Conservation (phyloP, 768 basidiomycete species). For the Lyophyllum atratum region DNA sequence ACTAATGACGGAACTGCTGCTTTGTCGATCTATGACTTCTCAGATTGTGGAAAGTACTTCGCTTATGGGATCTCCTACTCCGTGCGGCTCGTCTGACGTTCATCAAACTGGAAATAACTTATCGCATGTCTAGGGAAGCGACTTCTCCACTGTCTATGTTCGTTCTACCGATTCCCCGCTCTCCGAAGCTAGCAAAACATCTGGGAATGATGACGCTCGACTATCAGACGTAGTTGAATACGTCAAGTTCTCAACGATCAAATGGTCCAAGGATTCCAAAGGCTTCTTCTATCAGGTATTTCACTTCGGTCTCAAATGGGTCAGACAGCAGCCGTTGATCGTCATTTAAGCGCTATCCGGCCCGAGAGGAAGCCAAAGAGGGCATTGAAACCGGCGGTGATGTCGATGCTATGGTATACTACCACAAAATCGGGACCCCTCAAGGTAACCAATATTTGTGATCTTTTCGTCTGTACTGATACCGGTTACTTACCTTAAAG, state of each 20-base stretch:
- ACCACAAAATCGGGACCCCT: slow-evolving; percentile 70
- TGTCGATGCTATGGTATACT: slow-evolving; percentile 72
- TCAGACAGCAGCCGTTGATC: slow-evolving; percentile 7
- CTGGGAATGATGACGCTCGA: slow-evolving; percentile 50
- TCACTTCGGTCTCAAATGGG: slow-evolving; percentile 18
- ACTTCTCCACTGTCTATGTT: slow-evolving; percentile 69
- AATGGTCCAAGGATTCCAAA: slow-evolving; percentile 77
- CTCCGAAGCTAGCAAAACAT: slow-evolving; percentile 35
- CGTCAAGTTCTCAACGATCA: slow-evolving; percentile 74
- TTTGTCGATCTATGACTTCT: slow-evolving; percentile 60
- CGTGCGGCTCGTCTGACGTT: slow-evolving; percentile 31
- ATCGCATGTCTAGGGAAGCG: slow-evolving; percentile 58
- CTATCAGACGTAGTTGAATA: slow-evolving; percentile 69
- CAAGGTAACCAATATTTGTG: slow-evolving; percentile 49
- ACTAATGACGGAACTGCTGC: slow-evolving; percentile 74
- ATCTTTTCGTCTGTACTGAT: neutral
- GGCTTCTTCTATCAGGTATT: slow-evolving; percentile 82
- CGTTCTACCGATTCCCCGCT: slow-evolving; percentile 65
- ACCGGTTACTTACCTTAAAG: slow-evolving; percentile 32
- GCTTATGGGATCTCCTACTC: slow-evolving; percentile 79
- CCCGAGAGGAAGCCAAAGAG: slow-evolving; percentile 44
- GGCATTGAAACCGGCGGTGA: slow-evolving; percentile 65
- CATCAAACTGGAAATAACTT: neutral
- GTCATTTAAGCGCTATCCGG: slow-evolving; percentile 54
- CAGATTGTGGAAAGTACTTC: slow-evolving; percentile 66